Base-by-base conservation (phyloP, 805 yeast species). In the Trichomonascus vanleenenianus region DNA sequence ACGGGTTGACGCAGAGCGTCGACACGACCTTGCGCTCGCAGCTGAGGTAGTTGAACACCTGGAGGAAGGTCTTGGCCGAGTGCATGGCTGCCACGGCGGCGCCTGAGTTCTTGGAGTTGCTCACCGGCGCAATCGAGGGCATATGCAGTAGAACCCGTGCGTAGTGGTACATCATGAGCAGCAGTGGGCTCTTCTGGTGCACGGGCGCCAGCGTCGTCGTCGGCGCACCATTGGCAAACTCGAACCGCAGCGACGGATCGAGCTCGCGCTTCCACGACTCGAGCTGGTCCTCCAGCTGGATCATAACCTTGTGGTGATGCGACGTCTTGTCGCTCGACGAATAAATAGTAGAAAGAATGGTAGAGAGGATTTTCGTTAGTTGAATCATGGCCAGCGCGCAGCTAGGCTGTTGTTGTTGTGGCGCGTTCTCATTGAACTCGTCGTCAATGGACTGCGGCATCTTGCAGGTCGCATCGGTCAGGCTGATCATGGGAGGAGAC, bases 401-500 rank as follows among this genome's bases (percentile, higher is more conserved):
- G 31, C 45, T 18, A 14, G 42, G 18, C 27, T 46, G 20, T 12
- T 36, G 9, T 14, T 42, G 40, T 30, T 8, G 27, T 25, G 48
- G 42, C 27, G 43, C 31, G 19, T 30, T 22, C 11, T 39, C 41
- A 14, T 48, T 47, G 10, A 46, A 40, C 30, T 61, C 63, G 30
- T 57, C 62, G 19, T 57, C 64, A 34, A 54, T 50, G 22, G 51
- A 53, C 1, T 53, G 19, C 4, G 96, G 96, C 55, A 84, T 64
- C 1, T 91, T 89, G 68, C 95, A 86, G 60, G 86, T 94, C 42
- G 87, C 78, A 60, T 85, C 94, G 56, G 76, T 78, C 58, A 85
- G 95, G 56, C 83, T 83, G 22, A 87, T 64, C 40, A 86, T 64
- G 51, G 94, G 68, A 3, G 96, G 96, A 33, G 85, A 85, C 39